These are phyloP conservation scores for Pseudevernia furfuracea DNA, from an alignment of 495 filamentous ascomycete genomes.

Conservation along the genomic window DNA sequence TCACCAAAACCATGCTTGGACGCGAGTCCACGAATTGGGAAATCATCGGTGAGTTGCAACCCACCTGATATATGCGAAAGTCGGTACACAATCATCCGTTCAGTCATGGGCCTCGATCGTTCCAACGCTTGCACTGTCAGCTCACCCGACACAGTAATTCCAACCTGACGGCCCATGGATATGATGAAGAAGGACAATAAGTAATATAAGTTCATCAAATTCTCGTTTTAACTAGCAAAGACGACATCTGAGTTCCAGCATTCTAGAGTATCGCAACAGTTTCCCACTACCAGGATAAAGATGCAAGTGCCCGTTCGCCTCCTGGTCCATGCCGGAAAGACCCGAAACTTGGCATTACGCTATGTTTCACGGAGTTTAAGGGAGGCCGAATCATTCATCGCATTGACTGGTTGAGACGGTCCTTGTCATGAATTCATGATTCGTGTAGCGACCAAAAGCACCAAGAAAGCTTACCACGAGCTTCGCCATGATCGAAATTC, in stretches of 20 bases:
- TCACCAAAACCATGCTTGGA: too few relatives aligned
- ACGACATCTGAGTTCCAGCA: not conserved
- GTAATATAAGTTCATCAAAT: not conserved
- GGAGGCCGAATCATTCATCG: not conserved
- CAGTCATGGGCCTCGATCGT: not conserved
- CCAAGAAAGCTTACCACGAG: not conserved
- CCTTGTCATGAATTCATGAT: too few relatives aligned
- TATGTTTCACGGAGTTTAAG: not conserved
- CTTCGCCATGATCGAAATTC: not conserved
- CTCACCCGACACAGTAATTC: not conserved
- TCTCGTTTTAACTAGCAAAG: not conserved
- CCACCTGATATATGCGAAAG: too few relatives aligned
- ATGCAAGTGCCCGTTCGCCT: not conserved
- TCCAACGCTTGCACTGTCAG: not conserved
- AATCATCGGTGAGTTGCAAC: too few relatives aligned
- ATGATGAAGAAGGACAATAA: not conserved
- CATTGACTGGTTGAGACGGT: not conserved
- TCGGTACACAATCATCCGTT: not conserved
- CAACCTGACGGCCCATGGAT: not conserved
- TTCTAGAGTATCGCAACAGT: not conserved
- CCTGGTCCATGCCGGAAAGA: not conserved
- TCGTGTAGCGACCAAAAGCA: not conserved
- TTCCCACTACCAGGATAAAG: not conserved
- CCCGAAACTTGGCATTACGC: not conserved
- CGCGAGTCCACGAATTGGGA: not conserved